Conservation (phyloP, 305 asterid species). For the Solanum hybrid region DNA sequence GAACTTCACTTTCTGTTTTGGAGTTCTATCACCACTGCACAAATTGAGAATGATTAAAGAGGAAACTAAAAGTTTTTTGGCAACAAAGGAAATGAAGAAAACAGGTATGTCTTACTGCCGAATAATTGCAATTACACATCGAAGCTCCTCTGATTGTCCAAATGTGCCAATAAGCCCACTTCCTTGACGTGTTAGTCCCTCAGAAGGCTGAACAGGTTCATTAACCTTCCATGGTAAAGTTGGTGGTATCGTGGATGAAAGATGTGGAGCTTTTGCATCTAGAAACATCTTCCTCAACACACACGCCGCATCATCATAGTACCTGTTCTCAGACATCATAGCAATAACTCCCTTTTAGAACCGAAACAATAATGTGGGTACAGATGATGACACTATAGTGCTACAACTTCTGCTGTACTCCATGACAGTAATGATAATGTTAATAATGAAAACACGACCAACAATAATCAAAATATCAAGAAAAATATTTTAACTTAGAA, state of each 20-base stretch:
- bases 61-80: constrained; percentile 7
- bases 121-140: constrained; percentile 63
- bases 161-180: constrained; percentile 68
- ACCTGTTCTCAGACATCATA: constrained; percentile 28
- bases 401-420: neutral
- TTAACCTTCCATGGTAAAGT: constrained; percentile 64
- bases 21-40: constrained; percentile 81
- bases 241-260: constrained; percentile 64
- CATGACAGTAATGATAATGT: neutral
- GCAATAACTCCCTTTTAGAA: neutral
- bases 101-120: constrained; percentile 56
- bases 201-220: constrained; percentile 57
- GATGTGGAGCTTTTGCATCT: constrained; percentile 81
- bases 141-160: constrained; percentile 70
- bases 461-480: neutral
- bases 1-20: constrained; percentile 80
- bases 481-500: neutral
- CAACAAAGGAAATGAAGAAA: neutral
- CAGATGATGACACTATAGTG: neutral
- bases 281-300: constrained; percentile 76
- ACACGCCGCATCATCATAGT: constrained; percentile 76
- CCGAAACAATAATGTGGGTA: neutral
- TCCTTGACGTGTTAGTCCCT: constrained; percentile 71
- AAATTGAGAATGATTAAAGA: constrained; percentile 13
- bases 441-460: neutral